Evolutionary conservation across 2,329 filamentous ascomycete species (phyloP).

Genomic region (Aureobasidium sp.): DNA sequence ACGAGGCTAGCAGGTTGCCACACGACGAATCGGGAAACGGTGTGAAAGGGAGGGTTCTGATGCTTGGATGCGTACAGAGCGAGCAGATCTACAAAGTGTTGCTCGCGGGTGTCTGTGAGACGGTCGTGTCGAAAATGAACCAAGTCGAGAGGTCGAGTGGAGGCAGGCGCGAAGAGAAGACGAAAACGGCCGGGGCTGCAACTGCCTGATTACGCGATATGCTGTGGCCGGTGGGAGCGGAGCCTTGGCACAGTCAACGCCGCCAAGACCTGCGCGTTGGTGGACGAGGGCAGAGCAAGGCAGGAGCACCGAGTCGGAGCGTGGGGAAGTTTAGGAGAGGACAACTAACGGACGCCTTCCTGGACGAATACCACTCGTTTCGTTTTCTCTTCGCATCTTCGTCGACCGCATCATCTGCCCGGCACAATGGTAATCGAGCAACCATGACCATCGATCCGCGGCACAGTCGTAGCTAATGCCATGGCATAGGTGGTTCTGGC

Average conservation of each 20-base stretch:
- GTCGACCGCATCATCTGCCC: neutral
- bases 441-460: no score
- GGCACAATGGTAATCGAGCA: neutral
- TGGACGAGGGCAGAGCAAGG: no score
- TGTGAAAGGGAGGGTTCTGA: neutral
- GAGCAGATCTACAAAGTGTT: neutral
- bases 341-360: conserved; percentile 9
- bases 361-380: neutral
- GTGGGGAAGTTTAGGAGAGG: conserved; percentile 15
- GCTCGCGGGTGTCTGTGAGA: neutral
- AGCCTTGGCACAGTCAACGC: neutral
- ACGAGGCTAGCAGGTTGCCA: conserved; percentile 13
- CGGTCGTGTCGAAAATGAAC: neutral
- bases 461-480: neutral
- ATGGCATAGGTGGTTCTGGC: conserved; percentile 80
- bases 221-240: neutral
- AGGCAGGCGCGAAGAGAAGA: neutral
- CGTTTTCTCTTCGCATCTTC: neutral
- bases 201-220: neutral
- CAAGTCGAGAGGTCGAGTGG: no score
- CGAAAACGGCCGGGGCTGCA: neutral
- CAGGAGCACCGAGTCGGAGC: conserved; percentile 1
- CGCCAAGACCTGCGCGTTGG: no score
- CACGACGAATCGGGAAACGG: neutral
- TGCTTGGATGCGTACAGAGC: neutral